Base-by-base conservation (phyloP, 306 rosid genomes). In the Rosa rugosa region DNA sequence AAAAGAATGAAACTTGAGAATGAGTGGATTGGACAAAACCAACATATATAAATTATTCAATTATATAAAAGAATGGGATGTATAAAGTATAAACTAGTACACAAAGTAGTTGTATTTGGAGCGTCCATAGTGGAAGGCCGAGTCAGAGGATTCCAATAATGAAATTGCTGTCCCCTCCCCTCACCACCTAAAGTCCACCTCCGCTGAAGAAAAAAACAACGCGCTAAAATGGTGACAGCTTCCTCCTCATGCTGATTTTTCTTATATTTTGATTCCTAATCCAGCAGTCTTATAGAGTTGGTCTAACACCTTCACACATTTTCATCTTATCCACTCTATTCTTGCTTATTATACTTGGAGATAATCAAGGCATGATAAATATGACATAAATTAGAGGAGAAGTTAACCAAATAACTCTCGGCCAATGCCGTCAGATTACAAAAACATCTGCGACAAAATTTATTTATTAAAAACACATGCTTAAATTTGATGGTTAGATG, bases 81-180 rank as follows among this genome's bases (percentile, higher is more conserved):
- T 7, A 63, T 5, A 59, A 59, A 23, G 66, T 60, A 23, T 18
- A 27, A 72, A 51, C 41, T 54, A 65, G 70, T 50, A 56, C 13
- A 41, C 11, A 23, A 23, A 17, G 22, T 11, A 51, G 59, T 50
- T 1, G 42, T 51, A 41, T 51, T 69, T 70, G 47, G 46, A 66
- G 11, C 56, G 69, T 53, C 6, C 45, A 75, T 74, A 41, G 82
- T 87, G 90, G 88, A 78, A 82, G 85, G 50, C 69, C 49, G 82
- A 84, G 86, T 84, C 86, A 81, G 77, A 47, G 57, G 46, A 78
- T 40, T 49, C 62, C 57, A 41, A n/a, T 59, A 70, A 25, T 46
- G 72, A 23, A 73, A 42, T 49, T 77, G 69, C 67, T 87, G 88
- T 84, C 83, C 76, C 64, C 71, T 65, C 71, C 70, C 46, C 8